Conservation (phyloP, 306 rosid species). For the Trichosanthes truncata region DNA sequence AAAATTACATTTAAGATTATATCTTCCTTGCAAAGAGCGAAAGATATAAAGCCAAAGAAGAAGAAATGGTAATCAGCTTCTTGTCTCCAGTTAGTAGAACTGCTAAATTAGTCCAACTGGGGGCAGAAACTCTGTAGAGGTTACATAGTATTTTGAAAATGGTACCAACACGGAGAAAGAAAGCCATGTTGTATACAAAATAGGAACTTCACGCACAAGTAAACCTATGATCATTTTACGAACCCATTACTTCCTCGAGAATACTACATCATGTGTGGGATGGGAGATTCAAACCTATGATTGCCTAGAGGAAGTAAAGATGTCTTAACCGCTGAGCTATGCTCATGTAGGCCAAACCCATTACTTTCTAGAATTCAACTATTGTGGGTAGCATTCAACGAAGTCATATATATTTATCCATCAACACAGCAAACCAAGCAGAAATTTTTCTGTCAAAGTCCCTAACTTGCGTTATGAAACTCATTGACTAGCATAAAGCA, state of each 20-base stretch:
- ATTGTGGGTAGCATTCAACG: neutral
- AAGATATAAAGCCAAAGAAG: neutral
- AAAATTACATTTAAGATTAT: no score
- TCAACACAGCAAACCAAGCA: neutral
- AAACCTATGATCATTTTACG: no score
- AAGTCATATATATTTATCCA: neutral
- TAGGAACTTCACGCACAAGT: no score
- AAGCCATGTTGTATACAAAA: no score
- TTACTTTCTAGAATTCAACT: neutral
- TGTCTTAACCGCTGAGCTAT: neutral
- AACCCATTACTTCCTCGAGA: neutral
- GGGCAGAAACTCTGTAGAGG: no score
- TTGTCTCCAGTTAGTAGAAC: no score
- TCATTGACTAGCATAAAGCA: neutral
- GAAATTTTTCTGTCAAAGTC: no score
- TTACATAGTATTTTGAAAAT: no score
- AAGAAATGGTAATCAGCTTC: no score
- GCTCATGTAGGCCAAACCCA: neutral
- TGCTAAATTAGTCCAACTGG: no score
- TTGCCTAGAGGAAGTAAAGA: neutral
- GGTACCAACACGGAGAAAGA: no score
- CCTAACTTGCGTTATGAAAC: neutral
- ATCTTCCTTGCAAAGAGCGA: neutral
- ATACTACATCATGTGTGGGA: no score
- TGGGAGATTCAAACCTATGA: neutral